These are phyloP conservation scores for Boletus reticulatus DNA, from an alignment of 768 basidiomycete genomes.

Conservation along the genomic window DNA sequence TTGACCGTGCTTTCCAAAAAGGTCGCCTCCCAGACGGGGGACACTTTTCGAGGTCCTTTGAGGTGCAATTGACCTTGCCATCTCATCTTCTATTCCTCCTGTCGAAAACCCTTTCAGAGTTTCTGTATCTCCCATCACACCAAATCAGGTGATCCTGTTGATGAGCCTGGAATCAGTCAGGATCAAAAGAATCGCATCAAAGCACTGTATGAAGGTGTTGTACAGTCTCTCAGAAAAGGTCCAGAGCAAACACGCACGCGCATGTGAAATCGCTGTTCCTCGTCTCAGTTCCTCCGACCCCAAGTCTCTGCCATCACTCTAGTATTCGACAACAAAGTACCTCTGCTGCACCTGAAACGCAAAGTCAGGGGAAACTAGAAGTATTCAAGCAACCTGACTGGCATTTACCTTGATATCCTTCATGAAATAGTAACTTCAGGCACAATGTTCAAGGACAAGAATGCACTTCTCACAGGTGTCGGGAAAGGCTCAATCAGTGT, in stretches of 20 bases:
- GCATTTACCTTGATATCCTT: conserved; percentile 93
- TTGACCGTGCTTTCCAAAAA: conserved; percentile 76
- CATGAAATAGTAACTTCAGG: conserved; percentile 99
- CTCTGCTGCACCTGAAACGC: conserved; percentile 93
- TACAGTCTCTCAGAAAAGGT: conserved; percentile 82
- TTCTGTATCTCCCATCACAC: conserved; percentile 49
- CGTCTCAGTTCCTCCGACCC: conserved; percentile 96
- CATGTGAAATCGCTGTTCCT: conserved; percentile 78
- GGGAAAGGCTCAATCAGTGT: conserved; percentile 98
- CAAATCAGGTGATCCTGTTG: no score
- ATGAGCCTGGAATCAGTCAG: conserved; percentile 95
- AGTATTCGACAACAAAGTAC: conserved; percentile 84
- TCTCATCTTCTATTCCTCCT: conserved; percentile 27
- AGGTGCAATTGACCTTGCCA: conserved; percentile 71
- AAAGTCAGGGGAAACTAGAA: conserved; percentile 95
- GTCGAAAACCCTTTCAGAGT: conserved; percentile 29
- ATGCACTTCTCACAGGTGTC: conserved; percentile 95
- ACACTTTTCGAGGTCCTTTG: conserved; percentile 78
- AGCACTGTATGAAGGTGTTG: conserved; percentile 93
- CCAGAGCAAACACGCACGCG: conserved; percentile 60
- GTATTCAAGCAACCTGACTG: conserved; percentile 95
- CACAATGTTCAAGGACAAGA: conserved; percentile 98
- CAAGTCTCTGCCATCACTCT: conserved; percentile 68
- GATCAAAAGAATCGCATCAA: conserved; percentile 97
- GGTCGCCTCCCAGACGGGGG: conserved; percentile 77